These are phyloP conservation scores for Cornus florida DNA, from an alignment of 148 eudicot genomes.

Conservation along the genomic window DNA sequence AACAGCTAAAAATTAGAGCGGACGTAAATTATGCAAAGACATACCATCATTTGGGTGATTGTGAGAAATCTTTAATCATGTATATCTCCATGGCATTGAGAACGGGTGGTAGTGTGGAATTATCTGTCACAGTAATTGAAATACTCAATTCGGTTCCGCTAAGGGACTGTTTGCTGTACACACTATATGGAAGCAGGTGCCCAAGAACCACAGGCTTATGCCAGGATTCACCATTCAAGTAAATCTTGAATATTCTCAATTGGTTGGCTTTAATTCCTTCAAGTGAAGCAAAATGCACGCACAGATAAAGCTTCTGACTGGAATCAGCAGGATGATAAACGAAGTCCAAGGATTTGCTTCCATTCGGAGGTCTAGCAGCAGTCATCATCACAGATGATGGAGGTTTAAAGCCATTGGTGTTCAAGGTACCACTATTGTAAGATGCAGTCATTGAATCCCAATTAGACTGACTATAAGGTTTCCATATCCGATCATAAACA, in stretches of 20 bases:
- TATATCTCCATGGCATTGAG: slow-evolving; percentile 33
- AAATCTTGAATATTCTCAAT: slow-evolving; percentile 34
- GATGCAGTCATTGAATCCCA: not conserved
- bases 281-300: not conserved
- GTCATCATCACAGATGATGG: slow-evolving; percentile 29
- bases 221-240: slow-evolving; percentile 16
- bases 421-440: too few species aligned
- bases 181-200: slow-evolving; percentile 3
- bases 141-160: not conserved
- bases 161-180: not conserved
- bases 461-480: not conserved
- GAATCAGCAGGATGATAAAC: not conserved
- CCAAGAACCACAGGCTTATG: slow-evolving; percentile 14
- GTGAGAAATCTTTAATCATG: slow-evolving; percentile 10
- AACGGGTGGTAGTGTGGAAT: slow-evolving; percentile 36
- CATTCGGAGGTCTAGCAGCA: slow-evolving; percentile 3
- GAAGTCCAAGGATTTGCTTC: not conserved
- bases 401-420: not conserved
- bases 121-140: not conserved
- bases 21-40: not conserved
- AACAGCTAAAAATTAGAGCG: too few species aligned
- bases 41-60: slow-evolving; percentile 17
- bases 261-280: slow-evolving; percentile 1
- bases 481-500: slow-evolving; percentile 40
- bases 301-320: slow-evolving; percentile 18